These are phyloP conservation scores for Spencermartinsiella ligniputridi DNA, from an alignment of 1,139 yeast species.

Conservation along the genomic window DNA sequence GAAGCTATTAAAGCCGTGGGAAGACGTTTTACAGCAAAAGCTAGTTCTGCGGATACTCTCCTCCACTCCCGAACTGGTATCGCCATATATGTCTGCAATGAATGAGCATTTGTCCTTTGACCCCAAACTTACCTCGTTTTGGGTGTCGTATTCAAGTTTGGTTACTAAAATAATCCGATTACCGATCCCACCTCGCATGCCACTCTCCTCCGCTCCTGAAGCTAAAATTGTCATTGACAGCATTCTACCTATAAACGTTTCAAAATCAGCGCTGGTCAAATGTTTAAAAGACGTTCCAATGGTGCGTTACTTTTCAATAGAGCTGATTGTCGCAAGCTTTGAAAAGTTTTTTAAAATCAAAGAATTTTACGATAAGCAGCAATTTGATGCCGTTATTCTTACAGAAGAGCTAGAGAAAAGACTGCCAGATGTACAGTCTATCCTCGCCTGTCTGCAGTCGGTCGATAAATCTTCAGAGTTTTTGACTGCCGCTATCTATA, in stretches of 20 bases:
- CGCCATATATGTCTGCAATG: conserved; percentile 59
- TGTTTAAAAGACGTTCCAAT: conserved; percentile 52
- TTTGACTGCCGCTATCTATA: conserved; percentile 31
- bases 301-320: conserved; percentile 63
- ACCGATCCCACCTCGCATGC: conserved; percentile 43
- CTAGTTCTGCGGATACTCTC: conserved; percentile 50
- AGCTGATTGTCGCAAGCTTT: conserved; percentile 52
- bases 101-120: conserved; percentile 50
- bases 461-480: conserved; percentile 37
- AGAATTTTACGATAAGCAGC: conserved; percentile 37
- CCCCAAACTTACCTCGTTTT: conserved; percentile 71
- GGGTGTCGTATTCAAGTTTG: conserved; percentile 70
- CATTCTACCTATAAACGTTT: conserved; percentile 64
- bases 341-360: conserved; percentile 46
- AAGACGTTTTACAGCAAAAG: conserved; percentile 57
- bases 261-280: conserved; percentile 53
- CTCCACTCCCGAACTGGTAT: conserved; percentile 62
- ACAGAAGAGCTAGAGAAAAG: conserved; percentile 36
- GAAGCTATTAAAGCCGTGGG: conserved; percentile 75
- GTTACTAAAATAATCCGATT: conserved; percentile 54
- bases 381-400: conserved; percentile 39
- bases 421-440: conserved; percentile 46
- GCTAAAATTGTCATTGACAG: conserved; percentile 43
- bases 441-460: conserved; percentile 36
- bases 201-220: conserved; percentile 24